These are phyloP conservation scores for Avena eriantha DNA, from an alignment of 176 grass and related monocot genomes.

Conservation along the genomic window DNA sequence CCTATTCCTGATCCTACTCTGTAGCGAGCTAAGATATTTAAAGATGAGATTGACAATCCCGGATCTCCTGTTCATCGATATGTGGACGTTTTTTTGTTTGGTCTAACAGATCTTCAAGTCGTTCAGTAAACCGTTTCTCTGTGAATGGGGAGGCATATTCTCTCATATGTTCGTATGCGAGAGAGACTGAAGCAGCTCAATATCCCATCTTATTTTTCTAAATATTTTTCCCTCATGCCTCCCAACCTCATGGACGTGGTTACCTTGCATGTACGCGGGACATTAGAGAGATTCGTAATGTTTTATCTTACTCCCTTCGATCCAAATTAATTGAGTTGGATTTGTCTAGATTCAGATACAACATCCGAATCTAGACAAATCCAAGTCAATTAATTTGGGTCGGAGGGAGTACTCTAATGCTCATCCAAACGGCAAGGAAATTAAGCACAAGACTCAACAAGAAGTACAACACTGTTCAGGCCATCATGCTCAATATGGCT, in stretches of 20 bases:
- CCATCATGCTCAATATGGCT: background rate
- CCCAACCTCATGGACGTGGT: background rate
- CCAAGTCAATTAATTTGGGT: too few species aligned
- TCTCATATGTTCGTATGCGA: background rate
- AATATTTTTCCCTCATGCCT: background rate
- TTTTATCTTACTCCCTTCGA: background rate
- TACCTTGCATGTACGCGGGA: background rate
- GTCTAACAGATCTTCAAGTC: background rate
- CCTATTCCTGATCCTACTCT: too few species aligned
- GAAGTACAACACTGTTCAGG: background rate
- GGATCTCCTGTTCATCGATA: background rate
- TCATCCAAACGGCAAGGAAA: background rate
- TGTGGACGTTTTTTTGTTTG: background rate
- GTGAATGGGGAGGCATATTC: background rate
- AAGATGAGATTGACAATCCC: background rate
- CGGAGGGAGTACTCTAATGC: too few species aligned
- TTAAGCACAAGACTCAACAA: background rate
- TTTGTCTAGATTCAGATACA: too few species aligned
- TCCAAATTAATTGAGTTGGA: too few species aligned
- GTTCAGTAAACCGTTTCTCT: background rate
- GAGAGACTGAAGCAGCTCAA: fast-evolving
- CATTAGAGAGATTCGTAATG: background rate
- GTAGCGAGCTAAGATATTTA: too few species aligned
- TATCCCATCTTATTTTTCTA: background rate
- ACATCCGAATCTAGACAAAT: too few species aligned